Evolutionary conservation across 2,329 filamentous ascomycete species (phyloP).

Genomic region (Thermothelomyces thermophilus): DNA sequence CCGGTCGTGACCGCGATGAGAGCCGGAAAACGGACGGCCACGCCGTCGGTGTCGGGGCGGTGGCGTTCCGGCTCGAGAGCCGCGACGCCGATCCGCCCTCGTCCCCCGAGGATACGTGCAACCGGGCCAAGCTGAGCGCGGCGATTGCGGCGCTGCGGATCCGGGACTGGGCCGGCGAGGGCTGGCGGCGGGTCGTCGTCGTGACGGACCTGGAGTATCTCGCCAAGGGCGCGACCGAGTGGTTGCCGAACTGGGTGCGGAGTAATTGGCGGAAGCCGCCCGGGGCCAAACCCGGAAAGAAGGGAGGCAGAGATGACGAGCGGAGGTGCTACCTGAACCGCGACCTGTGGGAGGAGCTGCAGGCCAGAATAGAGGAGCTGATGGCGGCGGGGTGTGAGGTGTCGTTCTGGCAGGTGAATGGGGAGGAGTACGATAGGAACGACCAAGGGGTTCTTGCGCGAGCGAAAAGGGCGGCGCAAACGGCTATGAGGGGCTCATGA

Average conservation of each 20-base stretch:
- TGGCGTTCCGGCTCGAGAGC: slow-evolving; percentile 33
- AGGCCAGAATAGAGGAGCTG: slow-evolving; percentile 19
- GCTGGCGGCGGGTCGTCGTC: slow-evolving; percentile 37
- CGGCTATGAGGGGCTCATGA: not conserved
- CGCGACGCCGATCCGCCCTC: slow-evolving; percentile 27
- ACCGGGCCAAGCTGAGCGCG: slow-evolving; percentile 41
- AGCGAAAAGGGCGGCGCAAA: not conserved
- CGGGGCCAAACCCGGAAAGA: slow-evolving; percentile 16
- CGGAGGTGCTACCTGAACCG: slow-evolving; percentile 31
- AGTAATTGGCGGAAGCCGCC: slow-evolving; percentile 37
- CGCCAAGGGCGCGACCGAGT: slow-evolving; percentile 35
- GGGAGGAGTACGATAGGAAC: too few species aligned
- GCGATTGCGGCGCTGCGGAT: slow-evolving; percentile 40
- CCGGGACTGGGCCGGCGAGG: slow-evolving; percentile 35
- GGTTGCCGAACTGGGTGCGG: slow-evolving; percentile 35
- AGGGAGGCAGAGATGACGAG: not conserved
- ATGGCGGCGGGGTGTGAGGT: slow-evolving; percentile 26
- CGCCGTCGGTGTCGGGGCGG: not conserved
- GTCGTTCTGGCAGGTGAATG: slow-evolving; percentile 18
- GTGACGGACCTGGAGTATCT: slow-evolving; percentile 44
- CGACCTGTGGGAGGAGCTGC: slow-evolving; percentile 39
- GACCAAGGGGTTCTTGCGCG: slow-evolving; percentile 8
- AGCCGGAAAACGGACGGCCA: too few species aligned
- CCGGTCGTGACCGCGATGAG: too few species aligned
- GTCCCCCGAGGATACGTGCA: slow-evolving; percentile 35